Percentiles rank a stretch among this genome's conserved stretches.
Conservation (phyloP, 2,329 filamentous ascomycete species). For the Pseudogymnoascus sp. region DNA sequence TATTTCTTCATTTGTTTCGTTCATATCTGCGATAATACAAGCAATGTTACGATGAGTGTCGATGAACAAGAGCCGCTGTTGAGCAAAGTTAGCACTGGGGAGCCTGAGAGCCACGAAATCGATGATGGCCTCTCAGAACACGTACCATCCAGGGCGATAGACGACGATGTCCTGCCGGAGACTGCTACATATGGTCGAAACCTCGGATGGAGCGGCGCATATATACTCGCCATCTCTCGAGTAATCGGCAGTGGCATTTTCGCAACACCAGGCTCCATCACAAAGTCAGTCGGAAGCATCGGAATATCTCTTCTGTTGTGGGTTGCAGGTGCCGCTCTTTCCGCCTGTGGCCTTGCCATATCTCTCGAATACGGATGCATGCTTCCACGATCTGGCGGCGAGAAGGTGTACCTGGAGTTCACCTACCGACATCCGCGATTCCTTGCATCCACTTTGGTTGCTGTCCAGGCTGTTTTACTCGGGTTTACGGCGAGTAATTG, state of each 20-base stretch:
- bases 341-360: slow-evolving; percentile 37
- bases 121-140: neutral
- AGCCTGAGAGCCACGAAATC: neutral
- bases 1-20: neutral
- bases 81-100: neutral
- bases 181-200: slow-evolving; percentile 14
- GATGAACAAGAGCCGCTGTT: slow-evolving; percentile 1
- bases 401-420: slow-evolving; percentile 47
- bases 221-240: slow-evolving; percentile 26
- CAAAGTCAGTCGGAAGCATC: slow-evolving; percentile 57
- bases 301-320: slow-evolving; percentile 47
- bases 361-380: slow-evolving; percentile 40
- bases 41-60: neutral
- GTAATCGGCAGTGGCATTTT: slow-evolving; percentile 26
- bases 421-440: slow-evolving; percentile 45
- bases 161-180: neutral
- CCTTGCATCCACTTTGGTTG: slow-evolving; percentile 45
- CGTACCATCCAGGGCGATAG: neutral
- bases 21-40: neutral
- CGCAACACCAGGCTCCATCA: slow-evolving; percentile 52
- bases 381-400: slow-evolving; percentile 41
- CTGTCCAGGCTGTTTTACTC: slow-evolving; percentile 41
- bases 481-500: slow-evolving; percentile 46
- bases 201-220: slow-evolving; percentile 22
- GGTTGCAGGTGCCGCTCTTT: slow-evolving; percentile 41